Percentiles rank a stretch among this genome's conserved stretches.
phyloP scores from a whole-genome alignment of 768 basidiomycete genomes.

The Hortiboletus flavorubellus region DNA sequence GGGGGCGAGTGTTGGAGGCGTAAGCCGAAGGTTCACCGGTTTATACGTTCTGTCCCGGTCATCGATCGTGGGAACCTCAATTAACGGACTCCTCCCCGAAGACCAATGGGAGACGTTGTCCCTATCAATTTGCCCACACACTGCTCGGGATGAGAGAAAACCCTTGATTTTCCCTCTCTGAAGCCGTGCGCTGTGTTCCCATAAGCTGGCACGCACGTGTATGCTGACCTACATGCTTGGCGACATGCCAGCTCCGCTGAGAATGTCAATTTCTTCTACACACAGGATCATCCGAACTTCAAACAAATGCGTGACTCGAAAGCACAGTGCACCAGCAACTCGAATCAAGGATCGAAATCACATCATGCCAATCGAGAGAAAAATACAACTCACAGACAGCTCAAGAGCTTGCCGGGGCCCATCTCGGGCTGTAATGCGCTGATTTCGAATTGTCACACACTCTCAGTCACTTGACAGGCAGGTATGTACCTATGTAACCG shows the following conservation, averaged over 20 bases:
- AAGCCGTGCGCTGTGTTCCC: slow-evolving; percentile 5
- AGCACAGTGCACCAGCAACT: neutral
- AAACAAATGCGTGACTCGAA: neutral
- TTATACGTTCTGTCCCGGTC: slow-evolving; percentile 12
- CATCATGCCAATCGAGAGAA: too few species aligned
- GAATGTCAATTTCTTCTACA: neutral
- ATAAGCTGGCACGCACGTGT: slow-evolving; percentile 4
- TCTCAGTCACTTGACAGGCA: too few species aligned
- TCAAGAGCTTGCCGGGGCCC: too few species aligned
- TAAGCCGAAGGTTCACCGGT: neutral
- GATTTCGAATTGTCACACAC: too few species aligned
- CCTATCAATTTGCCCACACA: slow-evolving; percentile 2
- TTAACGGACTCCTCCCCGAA: neutral
- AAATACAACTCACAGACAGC: too few species aligned
- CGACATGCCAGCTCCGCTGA: neutral
- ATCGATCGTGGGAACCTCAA: slow-evolving; percentile 25
- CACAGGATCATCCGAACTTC: neutral
- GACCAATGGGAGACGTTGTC: neutral
- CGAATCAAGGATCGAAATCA: too few species aligned
- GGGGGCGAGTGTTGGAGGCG: slow-evolving; percentile 1
- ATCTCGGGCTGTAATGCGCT: too few species aligned
- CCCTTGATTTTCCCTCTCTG: neutral
- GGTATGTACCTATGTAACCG: too few species aligned
- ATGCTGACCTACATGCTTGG: slow-evolving; percentile 10
- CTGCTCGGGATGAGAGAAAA: slow-evolving; percentile 22